Evolutionary conservation across 2,329 filamentous ascomycete species (phyloP).

Genomic region (Penicillium sp.): DNA sequence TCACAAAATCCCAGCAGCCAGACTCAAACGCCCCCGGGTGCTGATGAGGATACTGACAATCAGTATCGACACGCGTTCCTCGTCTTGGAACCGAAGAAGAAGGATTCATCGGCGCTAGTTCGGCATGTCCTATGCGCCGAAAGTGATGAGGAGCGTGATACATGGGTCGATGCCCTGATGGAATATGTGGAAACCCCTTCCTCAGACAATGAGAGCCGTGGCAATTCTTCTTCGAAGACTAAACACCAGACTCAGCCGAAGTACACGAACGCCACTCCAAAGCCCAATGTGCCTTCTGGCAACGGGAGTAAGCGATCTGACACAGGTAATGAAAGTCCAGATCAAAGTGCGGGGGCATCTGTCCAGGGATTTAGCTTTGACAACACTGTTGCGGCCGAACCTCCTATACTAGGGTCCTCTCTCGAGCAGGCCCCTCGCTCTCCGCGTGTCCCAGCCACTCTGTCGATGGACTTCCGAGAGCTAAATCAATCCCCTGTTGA

Average conservation of each 20-base stretch:
- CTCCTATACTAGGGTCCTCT: conserved; percentile 51
- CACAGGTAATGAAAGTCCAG: conserved; percentile 41
- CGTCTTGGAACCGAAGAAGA: conserved; percentile 92
- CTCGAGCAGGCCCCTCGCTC: conserved; percentile 34
- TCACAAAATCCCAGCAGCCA: conserved; percentile 59
- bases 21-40: conserved; percentile 60
- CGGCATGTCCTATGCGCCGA: conserved; percentile 95
- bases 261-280: conserved; percentile 18
- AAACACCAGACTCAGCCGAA: conserved; percentile 21
- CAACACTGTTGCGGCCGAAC: conserved; percentile 56
- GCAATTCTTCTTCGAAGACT: conserved; percentile 16
- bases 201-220: conserved; percentile 32
- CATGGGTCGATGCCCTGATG: conserved; percentile 87
- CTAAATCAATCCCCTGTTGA: conserved; percentile 19
- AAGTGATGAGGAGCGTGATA: conserved; percentile 85
- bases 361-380: conserved; percentile 56
- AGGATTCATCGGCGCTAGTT: conserved; percentile 82
- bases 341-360: conserved; percentile 31
- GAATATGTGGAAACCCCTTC: conserved; percentile 71
- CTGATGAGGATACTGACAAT: conserved; percentile 76
- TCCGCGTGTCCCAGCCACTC: conserved; percentile 32
- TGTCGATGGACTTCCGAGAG: conserved; percentile 31
- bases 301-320: conserved; percentile 28
- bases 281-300: conserved; percentile 23
- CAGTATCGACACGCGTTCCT: conserved; percentile 96